Evolutionary conservation across 139 green algal species (phyloP).

Genomic region (Haematococcus lacustris): DNA sequence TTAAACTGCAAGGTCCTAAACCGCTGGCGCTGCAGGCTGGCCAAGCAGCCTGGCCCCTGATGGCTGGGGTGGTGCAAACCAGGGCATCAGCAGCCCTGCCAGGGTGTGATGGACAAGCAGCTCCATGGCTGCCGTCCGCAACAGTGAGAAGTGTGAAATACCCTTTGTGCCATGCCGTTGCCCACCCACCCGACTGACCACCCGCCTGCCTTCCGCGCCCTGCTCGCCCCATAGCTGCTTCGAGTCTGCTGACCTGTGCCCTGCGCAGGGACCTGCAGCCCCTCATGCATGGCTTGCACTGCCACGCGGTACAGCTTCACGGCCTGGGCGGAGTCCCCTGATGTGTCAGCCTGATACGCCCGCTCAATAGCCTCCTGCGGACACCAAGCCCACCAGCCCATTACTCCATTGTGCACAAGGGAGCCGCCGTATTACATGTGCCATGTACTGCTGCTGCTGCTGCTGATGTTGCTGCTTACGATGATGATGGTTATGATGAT

Average conservation of each 20-base stretch:
- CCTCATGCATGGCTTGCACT: conserved; percentile 1
- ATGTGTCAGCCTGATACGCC: conserved; percentile 1
- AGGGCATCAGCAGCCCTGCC: too few relatives aligned
- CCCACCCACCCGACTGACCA: too few relatives aligned
- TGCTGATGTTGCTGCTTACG: neutral
- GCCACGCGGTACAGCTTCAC: conserved; percentile 3
- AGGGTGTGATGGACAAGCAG: too few relatives aligned
- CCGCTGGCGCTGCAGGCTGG: too few relatives aligned
- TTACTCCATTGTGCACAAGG: neutral
- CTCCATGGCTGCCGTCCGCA: too few relatives aligned
- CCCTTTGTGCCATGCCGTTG: too few relatives aligned
- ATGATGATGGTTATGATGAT: neutral
- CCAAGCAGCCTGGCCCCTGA: too few relatives aligned
- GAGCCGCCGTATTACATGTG: neutral
- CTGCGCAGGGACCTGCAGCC: conserved; percentile 2
- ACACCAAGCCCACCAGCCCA: neutral
- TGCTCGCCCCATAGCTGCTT: neutral
- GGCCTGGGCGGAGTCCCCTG: neutral
- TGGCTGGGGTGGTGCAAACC: too few relatives aligned
- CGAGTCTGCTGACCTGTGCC: neutral
- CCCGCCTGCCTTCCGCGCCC: too few relatives aligned
- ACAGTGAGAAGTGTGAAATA: too few relatives aligned
- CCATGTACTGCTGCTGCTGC: neutral
- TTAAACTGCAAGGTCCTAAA: too few relatives aligned
- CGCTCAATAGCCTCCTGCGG: conserved; percentile 2